These are phyloP conservation scores for Globisporangium abappressorium DNA, from an alignment of 352 stramenopile species.

Conservation along the genomic window DNA sequence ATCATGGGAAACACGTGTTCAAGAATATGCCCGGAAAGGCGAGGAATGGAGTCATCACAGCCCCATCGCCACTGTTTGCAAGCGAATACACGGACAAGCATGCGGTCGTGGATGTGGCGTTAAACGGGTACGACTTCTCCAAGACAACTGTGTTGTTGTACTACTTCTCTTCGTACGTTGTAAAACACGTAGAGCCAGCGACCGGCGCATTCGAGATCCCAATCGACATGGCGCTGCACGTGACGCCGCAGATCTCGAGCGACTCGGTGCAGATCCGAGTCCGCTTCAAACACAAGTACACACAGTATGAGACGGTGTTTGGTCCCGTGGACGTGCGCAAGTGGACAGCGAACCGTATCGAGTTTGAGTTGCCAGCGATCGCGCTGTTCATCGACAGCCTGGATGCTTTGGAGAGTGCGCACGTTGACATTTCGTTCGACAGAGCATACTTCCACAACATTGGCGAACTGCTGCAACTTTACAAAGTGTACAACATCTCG, in stretches of 20 bases:
- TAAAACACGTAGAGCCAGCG: constrained; percentile 42
- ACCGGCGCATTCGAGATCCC: constrained; percentile 61
- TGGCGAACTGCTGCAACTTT: constrained; percentile 47
- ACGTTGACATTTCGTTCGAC: constrained; percentile 63
- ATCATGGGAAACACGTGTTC: constrained; percentile 31
- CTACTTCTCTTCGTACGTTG: constrained; percentile 53
- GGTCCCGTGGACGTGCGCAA: constrained; percentile 35
- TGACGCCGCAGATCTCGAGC: constrained; percentile 44
- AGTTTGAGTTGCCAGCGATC: constrained; percentile 46
- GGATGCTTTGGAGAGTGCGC: constrained; percentile 24
- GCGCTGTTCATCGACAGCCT: constrained; percentile 30
- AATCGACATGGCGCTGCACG: constrained; percentile 32
- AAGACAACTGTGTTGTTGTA: constrained; percentile 39
- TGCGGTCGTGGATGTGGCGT: constrained; percentile 51
- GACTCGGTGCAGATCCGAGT: constrained; percentile 44
- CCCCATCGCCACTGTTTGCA: constrained; percentile 41
- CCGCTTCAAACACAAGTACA: constrained; percentile 28
- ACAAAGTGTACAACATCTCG: constrained; percentile 60
- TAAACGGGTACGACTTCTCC: constrained; percentile 72
- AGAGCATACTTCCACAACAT: constrained; percentile 38
- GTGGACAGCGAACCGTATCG: constrained; percentile 38
- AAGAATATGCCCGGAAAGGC: constrained; percentile 34
- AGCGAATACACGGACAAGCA: constrained; percentile 44
- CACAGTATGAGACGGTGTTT: constrained; percentile 21
- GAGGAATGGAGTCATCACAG: constrained; percentile 48